Percentiles rank a stretch among this genome's conserved stretches.
Evolutionary conservation across 306 rosid species (phyloP).

Genomic region (Luffa acutangula): DNA sequence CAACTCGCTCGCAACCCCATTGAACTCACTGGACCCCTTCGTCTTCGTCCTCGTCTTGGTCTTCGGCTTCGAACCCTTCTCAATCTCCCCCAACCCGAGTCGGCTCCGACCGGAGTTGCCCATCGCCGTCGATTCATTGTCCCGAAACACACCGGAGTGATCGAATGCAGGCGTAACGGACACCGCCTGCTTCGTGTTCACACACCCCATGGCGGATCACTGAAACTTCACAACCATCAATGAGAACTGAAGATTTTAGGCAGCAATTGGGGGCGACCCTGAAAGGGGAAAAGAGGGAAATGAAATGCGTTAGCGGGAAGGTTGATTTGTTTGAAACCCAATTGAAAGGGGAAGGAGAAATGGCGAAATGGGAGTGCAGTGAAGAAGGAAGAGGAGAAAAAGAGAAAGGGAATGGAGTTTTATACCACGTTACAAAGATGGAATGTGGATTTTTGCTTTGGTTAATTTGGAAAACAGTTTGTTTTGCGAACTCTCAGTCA

Average conservation of each 20-base stretch:
- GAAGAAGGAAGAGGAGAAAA: background rate
- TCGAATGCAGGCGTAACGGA: slow-evolving; percentile 88
- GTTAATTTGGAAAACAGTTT: background rate
- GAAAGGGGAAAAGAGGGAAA: slow-evolving; percentile 1
- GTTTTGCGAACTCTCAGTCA: slow-evolving; percentile 6
- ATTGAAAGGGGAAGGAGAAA: background rate
- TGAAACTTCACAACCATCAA: slow-evolving; percentile 4
- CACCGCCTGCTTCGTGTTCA: slow-evolving; percentile 76
- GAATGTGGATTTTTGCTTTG: slow-evolving; percentile 8
- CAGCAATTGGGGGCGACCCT: slow-evolving; percentile 9
- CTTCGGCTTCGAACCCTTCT: slow-evolving; percentile 9
- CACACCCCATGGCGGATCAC: slow-evolving; percentile 68
- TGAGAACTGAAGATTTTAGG: background rate
- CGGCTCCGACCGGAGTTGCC: slow-evolving; percentile 42
- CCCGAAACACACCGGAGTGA: slow-evolving; percentile 47
- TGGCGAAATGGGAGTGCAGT: background rate
- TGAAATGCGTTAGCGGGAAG: background rate
- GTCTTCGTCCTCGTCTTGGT: slow-evolving; percentile 10
- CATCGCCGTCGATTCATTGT: slow-evolving; percentile 18
- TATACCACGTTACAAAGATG: slow-evolving; percentile 12
- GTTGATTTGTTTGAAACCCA: background rate
- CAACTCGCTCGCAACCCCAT: slow-evolving; percentile 48
- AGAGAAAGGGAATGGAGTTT: background rate
- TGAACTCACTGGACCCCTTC: slow-evolving; percentile 27
- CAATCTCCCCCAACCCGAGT: slow-evolving; percentile 14